phyloP scores from a whole-genome alignment of 192 early-diverging fungal species.

The Nowakowskiella sp. region DNA sequence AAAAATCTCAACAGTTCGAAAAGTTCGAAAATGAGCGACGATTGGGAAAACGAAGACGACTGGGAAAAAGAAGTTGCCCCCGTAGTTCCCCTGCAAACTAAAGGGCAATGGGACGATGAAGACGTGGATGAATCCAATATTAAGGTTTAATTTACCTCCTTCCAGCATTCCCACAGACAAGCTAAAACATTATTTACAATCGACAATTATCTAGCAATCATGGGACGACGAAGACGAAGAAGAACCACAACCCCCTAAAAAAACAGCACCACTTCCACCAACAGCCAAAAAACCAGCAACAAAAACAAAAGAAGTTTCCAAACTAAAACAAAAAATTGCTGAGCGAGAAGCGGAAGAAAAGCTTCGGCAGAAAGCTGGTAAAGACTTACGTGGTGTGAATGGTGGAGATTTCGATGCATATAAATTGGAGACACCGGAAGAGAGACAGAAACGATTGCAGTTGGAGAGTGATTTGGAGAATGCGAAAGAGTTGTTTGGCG shows the following conservation, averaged over 20 bases:
- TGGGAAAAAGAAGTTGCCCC: no score
- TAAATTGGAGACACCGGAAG: constrained; percentile 31
- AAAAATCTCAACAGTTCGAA: no score
- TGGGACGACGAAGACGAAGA: constrained; percentile 30
- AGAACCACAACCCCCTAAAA: constrained; percentile 10
- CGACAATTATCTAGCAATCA: constrained; percentile 38
- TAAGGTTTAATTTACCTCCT: no score
- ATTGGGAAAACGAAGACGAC: no score
- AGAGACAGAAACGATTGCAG: constrained; percentile 31
- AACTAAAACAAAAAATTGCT: constrained; percentile 27
- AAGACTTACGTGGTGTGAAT: constrained; percentile 9
- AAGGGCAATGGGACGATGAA: no score
- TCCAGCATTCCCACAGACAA: no score
- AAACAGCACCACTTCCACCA: not conserved
- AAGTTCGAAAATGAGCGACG: no score
- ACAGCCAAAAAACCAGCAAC: constrained; percentile 22
- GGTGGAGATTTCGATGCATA: constrained; percentile 15
- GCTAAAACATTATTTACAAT: no score
- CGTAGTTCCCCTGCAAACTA: no score
- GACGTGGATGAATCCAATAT: no score
- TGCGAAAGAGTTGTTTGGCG: constrained; percentile 37
- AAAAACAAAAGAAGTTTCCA: constrained; percentile 44
- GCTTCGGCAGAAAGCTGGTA: constrained; percentile 1
- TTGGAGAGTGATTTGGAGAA: constrained; percentile 44
- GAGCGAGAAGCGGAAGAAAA: constrained; percentile 37